A percentile compares a stretch with the other conserved stretches of the same genome.
Conservation (phyloP, 2,329 filamentous ascomycete genomes). For the Colletotrichum trifolii region DNA sequence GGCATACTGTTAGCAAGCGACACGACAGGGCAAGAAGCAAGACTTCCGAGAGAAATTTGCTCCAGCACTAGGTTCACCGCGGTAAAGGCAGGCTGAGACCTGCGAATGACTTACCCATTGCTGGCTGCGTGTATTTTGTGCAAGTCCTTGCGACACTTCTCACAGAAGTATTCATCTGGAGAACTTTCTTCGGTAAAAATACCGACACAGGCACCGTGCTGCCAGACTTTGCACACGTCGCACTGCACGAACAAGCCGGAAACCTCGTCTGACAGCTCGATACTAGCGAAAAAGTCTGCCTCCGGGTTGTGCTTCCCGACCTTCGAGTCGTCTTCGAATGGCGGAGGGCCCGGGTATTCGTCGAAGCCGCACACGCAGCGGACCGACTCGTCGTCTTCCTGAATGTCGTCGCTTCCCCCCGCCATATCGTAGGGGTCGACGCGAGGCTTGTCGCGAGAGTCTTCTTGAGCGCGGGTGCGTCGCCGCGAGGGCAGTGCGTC, state of each 20-base stretch:
- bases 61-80: not conserved
- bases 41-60: not conserved
- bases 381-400: conserved; percentile 93
- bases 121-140: conserved; percentile 84
- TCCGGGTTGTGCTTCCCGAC: conserved; percentile 67
- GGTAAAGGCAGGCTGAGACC: not conserved
- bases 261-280: conserved; percentile 82
- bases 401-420: conserved; percentile 76
- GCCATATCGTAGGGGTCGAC: conserved; percentile 61
- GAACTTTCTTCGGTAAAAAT: conserved; percentile 94
- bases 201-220: conserved; percentile 96
- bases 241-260: conserved; percentile 98
- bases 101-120: conserved; percentile 78
- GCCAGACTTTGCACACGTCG: conserved; percentile 98
- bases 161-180: conserved; percentile 98
- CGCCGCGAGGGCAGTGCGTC: conserved; percentile 79
- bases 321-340: conserved; percentile 66
- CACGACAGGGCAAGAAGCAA: not conserved
- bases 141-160: conserved; percentile 90
- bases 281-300: conserved; percentile 66
- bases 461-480: conserved; percentile 78
- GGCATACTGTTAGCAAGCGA: conserved; percentile 17
- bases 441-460: conserved; percentile 64
- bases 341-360: conserved; percentile 89
- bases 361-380: conserved; percentile 94